Evolutionary conservation across 441 rosid species (phyloP), one percentile per base, ranked within the genome.

Genomic region (Hura crepitans): DNA sequence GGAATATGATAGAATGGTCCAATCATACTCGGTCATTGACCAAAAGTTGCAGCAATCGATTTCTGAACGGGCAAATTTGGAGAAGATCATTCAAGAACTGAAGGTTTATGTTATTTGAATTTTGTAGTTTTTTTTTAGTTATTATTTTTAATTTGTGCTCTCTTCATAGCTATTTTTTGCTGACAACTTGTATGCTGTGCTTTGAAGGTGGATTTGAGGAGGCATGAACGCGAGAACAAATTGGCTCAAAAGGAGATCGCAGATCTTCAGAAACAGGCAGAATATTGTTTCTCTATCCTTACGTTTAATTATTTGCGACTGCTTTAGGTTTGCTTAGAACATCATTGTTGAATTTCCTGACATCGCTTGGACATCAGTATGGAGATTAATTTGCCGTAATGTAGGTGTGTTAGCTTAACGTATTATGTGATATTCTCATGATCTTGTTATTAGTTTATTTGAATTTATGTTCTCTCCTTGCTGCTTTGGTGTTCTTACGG

Each of bases 1-100:
- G 71, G 97, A 96, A 74, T 87, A 96, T 83, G 96, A 93, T 70
- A 86, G 89, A 80, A 88, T 91, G 93, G 85, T 69, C 45, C 97
- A 91, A 73, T 91, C 98, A n/a, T 89, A 92, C 80, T 79, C 93
- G 62, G 35, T 82, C 56, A 86, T 92, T 71, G 87, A 83, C 74
- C 90, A 86, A 75, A 93, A 87, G 70, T 84, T 96, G 79, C 96
- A 88, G 82, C 85, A 82, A 51, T 88, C 90, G 58, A 72, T 81
- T 14, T 89, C 89, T 67, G 98, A 91, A 55, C 91, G 83, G 79
- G 77, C 86, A 74, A 84, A 84, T 74, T 77, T 89, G 69, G 95
- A 96, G 87, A 96, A 87, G 79, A 78, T 74, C 60, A 86, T 88
- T 61, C 78, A 78, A 84, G 95, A 84, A 80, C 77, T 92, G 47